Base-by-base conservation (phyloP, 331 rosid species). In the Erythrophleum ivorense region DNA sequence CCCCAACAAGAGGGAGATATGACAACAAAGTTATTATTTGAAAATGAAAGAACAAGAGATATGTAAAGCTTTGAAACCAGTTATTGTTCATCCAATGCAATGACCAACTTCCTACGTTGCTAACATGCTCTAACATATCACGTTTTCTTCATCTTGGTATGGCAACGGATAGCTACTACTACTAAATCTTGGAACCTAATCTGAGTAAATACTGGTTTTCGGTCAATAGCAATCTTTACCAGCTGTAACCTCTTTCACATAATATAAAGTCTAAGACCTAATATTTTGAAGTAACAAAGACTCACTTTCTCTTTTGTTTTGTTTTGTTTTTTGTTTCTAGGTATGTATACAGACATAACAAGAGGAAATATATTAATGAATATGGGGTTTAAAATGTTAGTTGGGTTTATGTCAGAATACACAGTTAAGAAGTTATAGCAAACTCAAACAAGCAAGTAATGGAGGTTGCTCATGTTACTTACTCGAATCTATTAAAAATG, bases 31-130 rank as follows among this genome's bases (percentile, higher is more conserved):
- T 41, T 52, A 21, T 60, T 74, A 52, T 68, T 34, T 74, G 79
- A 60, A 50, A 60, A 65, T 71, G 57, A 75, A 75, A 58, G 38
- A 38, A 34, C 33, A 75, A 58, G 15, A 7, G 50, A 59, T 43
- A 19, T 8, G 60, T 46, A 29, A 9, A 52, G 31, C 31, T 72
- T 33, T 29, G 77, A 72, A 33, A 19, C 21, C n/a, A 24, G 5
- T 69, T 48, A 29, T 43, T 75, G 14, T 75, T 75, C 8, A 21
- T 36, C 52, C 38, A 74, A 36, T 36, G 45, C 3, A 38, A 19
- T 38, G 68, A 33, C 52, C 14, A 36, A 45, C 21, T 54, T 73
- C 33, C 38, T 40, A 38, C 7, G 54, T 40, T 13, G 9, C 24
- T 31, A 33, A 43, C 68, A 75, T 75, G 40, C 41, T 19, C 24